Evolutionary conservation across 257 asterid genomes (phyloP).

Genomic region (Rubia yunnanensis): DNA sequence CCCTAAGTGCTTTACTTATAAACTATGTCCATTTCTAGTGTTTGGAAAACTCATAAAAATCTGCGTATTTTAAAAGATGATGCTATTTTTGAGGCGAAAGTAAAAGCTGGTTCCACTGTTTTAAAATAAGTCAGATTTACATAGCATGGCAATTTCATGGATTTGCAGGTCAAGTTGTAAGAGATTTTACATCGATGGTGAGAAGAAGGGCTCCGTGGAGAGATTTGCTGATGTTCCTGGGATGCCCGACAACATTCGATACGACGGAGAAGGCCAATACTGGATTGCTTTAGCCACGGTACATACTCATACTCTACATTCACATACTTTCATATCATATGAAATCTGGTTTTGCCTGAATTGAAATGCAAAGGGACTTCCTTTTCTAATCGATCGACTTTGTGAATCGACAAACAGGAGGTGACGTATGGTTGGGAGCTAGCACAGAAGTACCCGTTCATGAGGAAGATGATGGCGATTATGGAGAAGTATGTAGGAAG

Average conservation of each 20-base stretch:
- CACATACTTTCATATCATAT: background rate
- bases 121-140: too few species aligned
- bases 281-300: slow-evolving; percentile 66
- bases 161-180: slow-evolving; percentile 56
- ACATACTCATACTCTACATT: too few species aligned
- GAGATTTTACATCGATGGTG: slow-evolving; percentile 52
- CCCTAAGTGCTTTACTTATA: too few species aligned
- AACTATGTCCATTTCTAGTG: too few species aligned
- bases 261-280: slow-evolving; percentile 72
- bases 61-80: too few species aligned
- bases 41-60: too few species aligned
- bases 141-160: too few species aligned
- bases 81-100: too few species aligned
- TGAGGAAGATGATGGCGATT: slow-evolving; percentile 44
- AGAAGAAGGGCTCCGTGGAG: slow-evolving; percentile 44
- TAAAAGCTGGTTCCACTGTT: too few species aligned
- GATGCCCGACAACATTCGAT: slow-evolving; percentile 70
- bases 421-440: slow-evolving; percentile 15
- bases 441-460: slow-evolving; percentile 33
- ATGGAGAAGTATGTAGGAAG: slow-evolving; percentile 23
- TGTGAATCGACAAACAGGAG: slow-evolving; percentile 28
- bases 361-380: too few species aligned
- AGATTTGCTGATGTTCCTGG: slow-evolving; percentile 72
- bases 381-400: too few species aligned
- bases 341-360: background rate